Evolutionary conservation across 2,329 filamentous ascomycete species (phyloP).

Genomic region (Diaporthe eres): DNA sequence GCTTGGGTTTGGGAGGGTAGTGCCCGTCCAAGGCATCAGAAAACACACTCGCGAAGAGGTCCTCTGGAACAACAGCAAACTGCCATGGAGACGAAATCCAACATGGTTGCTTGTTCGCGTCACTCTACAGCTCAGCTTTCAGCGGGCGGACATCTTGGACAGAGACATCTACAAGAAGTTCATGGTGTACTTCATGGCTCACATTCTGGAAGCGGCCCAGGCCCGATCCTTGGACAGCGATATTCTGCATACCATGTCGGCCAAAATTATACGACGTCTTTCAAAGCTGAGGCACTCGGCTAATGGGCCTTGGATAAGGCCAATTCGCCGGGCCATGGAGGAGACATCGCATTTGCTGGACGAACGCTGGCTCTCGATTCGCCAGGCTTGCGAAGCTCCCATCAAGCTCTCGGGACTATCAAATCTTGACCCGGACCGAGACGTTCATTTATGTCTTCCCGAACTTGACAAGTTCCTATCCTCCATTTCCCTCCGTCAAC

Average conservation of each 20-base stretch:
- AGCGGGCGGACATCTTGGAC: neutral
- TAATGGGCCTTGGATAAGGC: neutral
- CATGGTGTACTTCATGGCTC: slow-evolving; percentile 61
- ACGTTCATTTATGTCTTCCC: slow-evolving; percentile 27
- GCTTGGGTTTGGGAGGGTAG: slow-evolving; percentile 52
- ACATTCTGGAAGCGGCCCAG: slow-evolving; percentile 50
- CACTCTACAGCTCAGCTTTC: slow-evolving; percentile 36
- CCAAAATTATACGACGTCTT: slow-evolving; percentile 60
- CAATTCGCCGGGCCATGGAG: neutral
- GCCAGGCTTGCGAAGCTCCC: slow-evolving; percentile 16
- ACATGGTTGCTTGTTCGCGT: slow-evolving; percentile 42
- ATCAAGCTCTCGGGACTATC: slow-evolving; percentile 1
- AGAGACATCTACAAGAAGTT: slow-evolving; percentile 63
- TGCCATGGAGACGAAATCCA: slow-evolving; percentile 42
- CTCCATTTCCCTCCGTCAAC: neutral
- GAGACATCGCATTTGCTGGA: neutral
- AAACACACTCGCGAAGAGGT: slow-evolving; percentile 71
- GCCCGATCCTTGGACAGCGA: slow-evolving; percentile 45
- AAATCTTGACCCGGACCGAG: neutral
- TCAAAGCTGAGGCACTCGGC: slow-evolving; percentile 53
- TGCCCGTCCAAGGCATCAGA: slow-evolving; percentile 51
- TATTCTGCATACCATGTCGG: slow-evolving; percentile 56
- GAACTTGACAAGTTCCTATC: slow-evolving; percentile 20
- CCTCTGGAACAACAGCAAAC: slow-evolving; percentile 51
- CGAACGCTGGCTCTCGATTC: neutral